These are phyloP conservation scores for Eragrostis nindensis DNA, from an alignment of 176 grass and related monocot species.

Conservation along the genomic window DNA sequence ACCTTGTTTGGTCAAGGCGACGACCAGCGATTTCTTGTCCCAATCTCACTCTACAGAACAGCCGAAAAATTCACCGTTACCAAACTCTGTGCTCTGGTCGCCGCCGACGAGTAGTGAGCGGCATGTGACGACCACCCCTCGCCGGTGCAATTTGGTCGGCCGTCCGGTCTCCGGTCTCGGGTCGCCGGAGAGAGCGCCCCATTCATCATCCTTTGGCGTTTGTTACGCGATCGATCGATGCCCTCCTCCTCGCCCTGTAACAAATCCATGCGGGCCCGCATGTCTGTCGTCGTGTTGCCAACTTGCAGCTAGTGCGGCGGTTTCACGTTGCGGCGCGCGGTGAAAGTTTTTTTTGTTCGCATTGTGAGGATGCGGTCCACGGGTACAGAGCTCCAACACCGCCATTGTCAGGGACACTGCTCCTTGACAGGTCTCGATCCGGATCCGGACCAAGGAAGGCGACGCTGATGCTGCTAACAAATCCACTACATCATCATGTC, in stretches of 20 bases:
- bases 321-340: background rate
- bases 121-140: no score
- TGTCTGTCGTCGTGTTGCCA: no score
- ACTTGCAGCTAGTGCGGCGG: background rate
- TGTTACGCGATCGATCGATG: no score
- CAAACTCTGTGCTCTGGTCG: no score
- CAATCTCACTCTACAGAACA: background rate
- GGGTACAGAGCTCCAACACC: background rate
- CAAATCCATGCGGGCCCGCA: no score
- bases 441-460: background rate
- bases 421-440: background rate
- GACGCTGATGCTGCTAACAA: background rate
- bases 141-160: no score
- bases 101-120: no score
- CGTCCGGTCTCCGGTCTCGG: no score
- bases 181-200: no score
- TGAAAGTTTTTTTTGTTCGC: background rate
- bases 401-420: background rate
- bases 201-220: no score
- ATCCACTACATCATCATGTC: background rate
- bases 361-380: background rate
- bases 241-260: no score
- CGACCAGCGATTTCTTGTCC: background rate
- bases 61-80: no score
- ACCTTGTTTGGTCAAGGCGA: background rate